phyloP scores from a whole-genome alignment of 108 stramenopile genomes.

The Nitzschia inconspicua region DNA sequence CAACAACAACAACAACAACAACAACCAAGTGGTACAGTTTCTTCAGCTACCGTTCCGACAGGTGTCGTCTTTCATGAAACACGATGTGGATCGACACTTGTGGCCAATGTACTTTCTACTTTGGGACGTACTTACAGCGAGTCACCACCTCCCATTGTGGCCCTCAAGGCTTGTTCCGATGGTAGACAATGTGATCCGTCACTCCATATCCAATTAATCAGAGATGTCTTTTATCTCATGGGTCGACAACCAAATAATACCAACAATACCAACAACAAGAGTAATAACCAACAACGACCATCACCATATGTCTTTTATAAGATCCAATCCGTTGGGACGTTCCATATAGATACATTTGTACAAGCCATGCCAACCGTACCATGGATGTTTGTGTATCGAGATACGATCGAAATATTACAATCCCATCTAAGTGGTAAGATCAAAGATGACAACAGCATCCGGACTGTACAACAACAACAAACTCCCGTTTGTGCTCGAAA shows the following conservation, averaged over 20 bases:
- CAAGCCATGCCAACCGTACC: conserved; percentile 78
- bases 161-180: conserved; percentile 49
- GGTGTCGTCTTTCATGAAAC: conserved; percentile 95
- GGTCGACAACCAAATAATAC: conserved; percentile 38
- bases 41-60: conserved; percentile 23
- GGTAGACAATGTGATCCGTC: conserved; percentile 29
- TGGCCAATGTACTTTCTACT: conserved; percentile 82
- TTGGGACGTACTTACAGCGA: conserved; percentile 64
- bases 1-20: conserved; percentile 2
- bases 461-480: no score
- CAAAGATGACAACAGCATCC: background rate
- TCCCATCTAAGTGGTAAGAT: conserved; percentile 47
- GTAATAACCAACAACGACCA: background rate
- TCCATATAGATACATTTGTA: conserved; percentile 50
- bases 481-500: conserved; percentile 32
- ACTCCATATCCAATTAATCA: conserved; percentile 40
- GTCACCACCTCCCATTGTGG: conserved; percentile 52
- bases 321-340: conserved; percentile 76
- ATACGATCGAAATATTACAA: conserved; percentile 91
- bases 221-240: conserved; percentile 75
- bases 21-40: background rate
- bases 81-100: conserved; percentile 88
- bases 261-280: conserved; percentile 23
- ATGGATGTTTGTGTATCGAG: conserved; percentile 91
- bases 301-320: conserved; percentile 84